Percentiles rank a stretch among this genome's conserved stretches.
Conservation (phyloP, 2,329 filamentous ascomycete genomes). For the Tolypocladium sp. region DNA sequence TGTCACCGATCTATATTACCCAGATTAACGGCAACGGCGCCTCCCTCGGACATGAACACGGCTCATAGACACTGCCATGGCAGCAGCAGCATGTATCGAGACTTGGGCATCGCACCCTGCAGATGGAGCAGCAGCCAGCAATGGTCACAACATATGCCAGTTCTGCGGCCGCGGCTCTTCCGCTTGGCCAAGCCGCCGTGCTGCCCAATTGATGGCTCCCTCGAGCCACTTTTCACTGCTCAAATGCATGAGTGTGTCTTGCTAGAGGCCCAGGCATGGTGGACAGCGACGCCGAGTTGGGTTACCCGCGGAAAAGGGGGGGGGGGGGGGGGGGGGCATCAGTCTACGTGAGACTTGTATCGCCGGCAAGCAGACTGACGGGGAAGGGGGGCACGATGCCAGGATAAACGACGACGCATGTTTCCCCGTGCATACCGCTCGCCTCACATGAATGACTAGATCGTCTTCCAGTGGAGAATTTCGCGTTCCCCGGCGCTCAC, state of each 20-base stretch:
- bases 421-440: constrained; percentile 19
- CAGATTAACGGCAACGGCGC: not conserved
- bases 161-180: constrained; percentile 4
- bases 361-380: not conserved
- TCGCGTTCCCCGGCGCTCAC: not conserved
- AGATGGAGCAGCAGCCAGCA: constrained; percentile 7
- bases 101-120: constrained; percentile 7
- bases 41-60: not conserved
- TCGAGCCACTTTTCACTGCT: not conserved
- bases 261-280: too few relatives aligned
- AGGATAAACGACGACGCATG: constrained; percentile 5
- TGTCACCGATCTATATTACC: not conserved
- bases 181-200: not conserved
- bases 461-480: not conserved
- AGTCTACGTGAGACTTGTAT: not conserved
- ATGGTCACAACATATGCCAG: constrained; percentile 8
- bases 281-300: not conserved
- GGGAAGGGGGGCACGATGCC: not conserved
- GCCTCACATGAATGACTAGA: constrained; percentile 22
- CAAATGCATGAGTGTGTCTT: not conserved
- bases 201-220: not conserved
- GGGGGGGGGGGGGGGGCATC: not conserved
- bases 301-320: not conserved
- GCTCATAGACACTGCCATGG: not conserved
- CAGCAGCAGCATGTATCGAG: not conserved